Base-by-base conservation (phyloP, 192 early-diverging fungal species). In the Backusella morwellensis region DNA sequence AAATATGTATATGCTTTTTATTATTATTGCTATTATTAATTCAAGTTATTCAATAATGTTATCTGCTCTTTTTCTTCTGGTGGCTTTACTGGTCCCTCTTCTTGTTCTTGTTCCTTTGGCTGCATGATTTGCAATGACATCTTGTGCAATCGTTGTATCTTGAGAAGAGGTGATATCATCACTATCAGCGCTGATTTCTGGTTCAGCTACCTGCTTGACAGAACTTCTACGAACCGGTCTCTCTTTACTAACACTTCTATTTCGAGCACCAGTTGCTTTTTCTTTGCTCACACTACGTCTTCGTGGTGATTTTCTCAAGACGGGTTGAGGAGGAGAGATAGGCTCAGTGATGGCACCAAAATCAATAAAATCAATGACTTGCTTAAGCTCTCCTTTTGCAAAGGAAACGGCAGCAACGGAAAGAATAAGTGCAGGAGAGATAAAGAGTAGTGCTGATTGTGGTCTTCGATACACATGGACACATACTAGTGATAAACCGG, bases 191-290 rank as follows among this genome's bases (percentile, higher is more conserved):
- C 1, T 63, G 26, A 63, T 14, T 63, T 63, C 56, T 29, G 56
- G 56, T 23, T 75, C 73, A 19, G 1, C 54, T n/a, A 66, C 36
- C 15, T 74, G 56, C 17, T 38, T 41, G 42, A 32, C 8, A 19
- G 71, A 21, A 14, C 23, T 32, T 56, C 23, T 66, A 38, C 19
- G 70, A 23, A 4, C 6, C 0, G 40, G 11, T 23, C 8, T 36
- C 32, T 47, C 67, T 70, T 68, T 68, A 35, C 67, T 54, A 19
- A 52, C 34, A 23, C 21, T 76, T 66, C 68, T 52, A 52, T 68
- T 67, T 35, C 23, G 21, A 11, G 42, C 11, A 54, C 17, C 21
- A 6, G 23, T 36, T 23, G 38, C 26, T 3, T 75, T 66, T 9
- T 63, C 21, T 38, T 38, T 70, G 7, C 68, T 35, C 68, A 35